Evolutionary conservation across 2,329 filamentous ascomycete species (phyloP).

Genomic region (Colletotrichum falcatum): DNA sequence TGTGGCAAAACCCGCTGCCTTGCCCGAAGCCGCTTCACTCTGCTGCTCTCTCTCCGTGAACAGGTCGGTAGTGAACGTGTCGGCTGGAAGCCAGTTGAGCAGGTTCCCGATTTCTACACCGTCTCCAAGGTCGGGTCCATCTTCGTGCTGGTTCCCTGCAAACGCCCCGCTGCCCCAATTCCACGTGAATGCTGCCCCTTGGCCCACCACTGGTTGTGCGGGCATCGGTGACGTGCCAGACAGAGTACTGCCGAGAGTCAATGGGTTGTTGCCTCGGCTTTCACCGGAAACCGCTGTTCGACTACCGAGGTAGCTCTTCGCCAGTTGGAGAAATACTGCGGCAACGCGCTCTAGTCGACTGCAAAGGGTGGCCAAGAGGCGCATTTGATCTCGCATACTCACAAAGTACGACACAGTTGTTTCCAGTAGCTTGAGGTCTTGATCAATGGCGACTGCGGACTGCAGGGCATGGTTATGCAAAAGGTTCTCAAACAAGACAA

Average conservation of each 20-base stretch:
- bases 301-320: neutral
- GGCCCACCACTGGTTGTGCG: no score
- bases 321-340: constrained; percentile 10
- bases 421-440: neutral
- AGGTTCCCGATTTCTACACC: constrained; percentile 8
- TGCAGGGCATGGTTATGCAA: neutral
- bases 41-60: neutral
- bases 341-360: constrained; percentile 14
- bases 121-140: neutral
- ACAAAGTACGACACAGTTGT: constrained; percentile 26
- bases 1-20: no score
- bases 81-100: constrained; percentile 15
- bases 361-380: constrained; percentile 2
- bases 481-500: constrained; percentile 13
- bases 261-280: no score
- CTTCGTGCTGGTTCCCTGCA: neutral
- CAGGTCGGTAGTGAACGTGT: neutral
- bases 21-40: neutral
- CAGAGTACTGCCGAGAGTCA: neutral
- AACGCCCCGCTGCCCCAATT: neutral
- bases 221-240: neutral
- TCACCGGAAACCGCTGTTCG: neutral
- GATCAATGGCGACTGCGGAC: neutral
- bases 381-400: constrained; percentile 25
- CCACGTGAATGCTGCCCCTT: neutral